A percentile compares a stretch with the other conserved stretches of the same genome.
Evolutionary conservation across 257 asterid genomes (phyloP).

Genomic region (Dorcoceras hygrometricum): DNA sequence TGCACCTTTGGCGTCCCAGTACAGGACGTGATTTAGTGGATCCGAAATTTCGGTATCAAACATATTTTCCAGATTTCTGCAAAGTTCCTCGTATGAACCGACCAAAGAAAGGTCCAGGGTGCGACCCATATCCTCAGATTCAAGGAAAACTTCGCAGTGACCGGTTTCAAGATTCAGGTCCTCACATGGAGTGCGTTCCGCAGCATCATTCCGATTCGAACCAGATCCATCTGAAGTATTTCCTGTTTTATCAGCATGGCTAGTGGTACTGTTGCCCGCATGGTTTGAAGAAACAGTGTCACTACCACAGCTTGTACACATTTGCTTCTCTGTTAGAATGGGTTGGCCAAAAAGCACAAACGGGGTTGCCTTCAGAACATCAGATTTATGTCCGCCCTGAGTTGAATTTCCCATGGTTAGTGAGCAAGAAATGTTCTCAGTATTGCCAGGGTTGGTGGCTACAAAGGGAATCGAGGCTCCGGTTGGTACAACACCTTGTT

Average conservation of each 20-base stretch:
- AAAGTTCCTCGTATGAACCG: conserved; percentile 64
- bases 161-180: conserved; percentile 43
- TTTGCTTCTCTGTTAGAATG: conserved; percentile 32
- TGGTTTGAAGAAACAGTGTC: conserved; percentile 38
- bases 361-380: conserved; percentile 16
- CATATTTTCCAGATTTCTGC: conserved; percentile 52
- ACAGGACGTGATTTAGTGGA: conserved; percentile 44
- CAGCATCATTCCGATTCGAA: conserved; percentile 37
- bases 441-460: conserved; percentile 23
- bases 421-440: conserved; percentile 22
- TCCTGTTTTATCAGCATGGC: conserved; percentile 33
- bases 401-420: conserved; percentile 20
- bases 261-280: conserved; percentile 36
- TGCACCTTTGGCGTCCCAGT: conserved; percentile 52
- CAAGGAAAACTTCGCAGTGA: conserved; percentile 82
- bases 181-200: conserved; percentile 40
- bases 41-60: conserved; percentile 54
- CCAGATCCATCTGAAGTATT: conserved; percentile 42
- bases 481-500: conserved; percentile 27
- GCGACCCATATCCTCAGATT: conserved; percentile 37
- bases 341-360: conserved; percentile 34
- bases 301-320: conserved; percentile 33
- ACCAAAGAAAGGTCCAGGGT: conserved; percentile 57
- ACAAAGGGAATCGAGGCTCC: conserved; percentile 31
- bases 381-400: conserved; percentile 5